Base-by-base conservation (phyloP, 2,329 filamentous ascomycete species). In the Monilinia vaccinii-corymbosi region DNA sequence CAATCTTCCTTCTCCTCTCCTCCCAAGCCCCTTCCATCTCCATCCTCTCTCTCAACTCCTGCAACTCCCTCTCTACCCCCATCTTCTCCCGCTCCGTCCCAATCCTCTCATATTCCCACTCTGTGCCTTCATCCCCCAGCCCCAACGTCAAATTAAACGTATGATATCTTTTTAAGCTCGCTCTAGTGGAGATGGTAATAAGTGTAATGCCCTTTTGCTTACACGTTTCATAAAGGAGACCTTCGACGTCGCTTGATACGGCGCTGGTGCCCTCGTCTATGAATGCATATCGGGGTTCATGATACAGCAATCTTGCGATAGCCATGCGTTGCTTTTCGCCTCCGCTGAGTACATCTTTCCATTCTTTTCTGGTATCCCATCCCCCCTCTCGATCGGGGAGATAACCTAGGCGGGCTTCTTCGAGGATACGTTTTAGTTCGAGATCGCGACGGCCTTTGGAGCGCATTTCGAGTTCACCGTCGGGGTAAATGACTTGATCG, bases 401-500 rank as follows among this genome's bases (percentile, higher is more conserved):
- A 73, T 99, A 97, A 4, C 91, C 93, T 0, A 99, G 80, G 60
- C 84, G 84, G 0, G 92, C 92, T 56, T 89, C 88, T 60, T 96
- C 89, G 4, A 99, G 81, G 3, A 95, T 83, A 31, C 79, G 79
- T 70, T 87, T 83, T 23, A 99, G 80, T 65, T 96, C 89, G 36
- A 83, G 78, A 71, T 99, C 94, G 3, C 82, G 84, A 67, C 87
- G 86, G 18, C 87, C 85, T 63, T 87, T 86, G 61, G 89, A 86
- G 34, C 85, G 86, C 94, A 99, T 97, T 69, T 99, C 94, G 46
- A 92, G 78, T 71, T 96, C 93, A 8, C 91, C 93, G 68, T 99
- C 91, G 0, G 94, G 94, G 68, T 99, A 99, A 71, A 97, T 97
- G 69, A 99, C 91, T 75, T 99, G 95, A 69, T 99, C 95, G 31